Evolutionary conservation across 2,329 filamentous ascomycete species (phyloP), one percentile per base, ranked within the genome.

Genomic region (Trichoderma sp.): DNA sequence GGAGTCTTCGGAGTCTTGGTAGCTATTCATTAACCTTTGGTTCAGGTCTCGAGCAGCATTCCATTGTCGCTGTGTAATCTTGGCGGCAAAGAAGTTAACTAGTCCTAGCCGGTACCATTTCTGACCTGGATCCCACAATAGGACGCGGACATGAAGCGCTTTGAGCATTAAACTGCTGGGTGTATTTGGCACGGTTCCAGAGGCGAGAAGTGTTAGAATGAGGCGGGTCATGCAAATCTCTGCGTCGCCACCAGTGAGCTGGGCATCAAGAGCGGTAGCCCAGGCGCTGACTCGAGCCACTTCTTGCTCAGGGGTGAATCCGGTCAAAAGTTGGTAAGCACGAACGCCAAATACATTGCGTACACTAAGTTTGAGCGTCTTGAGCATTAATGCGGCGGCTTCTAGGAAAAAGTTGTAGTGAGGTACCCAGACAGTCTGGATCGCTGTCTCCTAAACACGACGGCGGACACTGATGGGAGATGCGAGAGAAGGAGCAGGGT

Each of bases 371-470:
- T 97, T 97, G 67, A 91, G 79, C 65, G 90, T 92, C 82, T 97
- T 95, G 50, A 93, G 82, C 7, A 89, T 84, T 27, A 97, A 84
- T 3, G 93, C 94, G 17, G 92, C 89, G 66, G 92, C 90, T 78
- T 97, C 94, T 3, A 96, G 87, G 72, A 94, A 85, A 77, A 97
- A 94, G 72, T 90, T 92, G 77, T 97, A 92, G 22, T 90, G 88
- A 12, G 94, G 94, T 15, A 97, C 92, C 87, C 93, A 96, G 25
- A 97, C 92, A 4, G 91, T 94, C 79, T 97, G 94, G 68, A 97
- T 90, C 8, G 94, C 92, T 3, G 94, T 97, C 67, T 96, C 88
- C 94, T 94, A 97, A 35, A 94, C 94, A 77, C 93, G 92, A 69
- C 91, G 89, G 60, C 93, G 90, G 54, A 97, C 91, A 72, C 95